A percentile compares a stretch with the other conserved stretches of the same genome.
Conservation (phyloP, 352 stramenopile genomes). For the Blastocystis sp. region DNA sequence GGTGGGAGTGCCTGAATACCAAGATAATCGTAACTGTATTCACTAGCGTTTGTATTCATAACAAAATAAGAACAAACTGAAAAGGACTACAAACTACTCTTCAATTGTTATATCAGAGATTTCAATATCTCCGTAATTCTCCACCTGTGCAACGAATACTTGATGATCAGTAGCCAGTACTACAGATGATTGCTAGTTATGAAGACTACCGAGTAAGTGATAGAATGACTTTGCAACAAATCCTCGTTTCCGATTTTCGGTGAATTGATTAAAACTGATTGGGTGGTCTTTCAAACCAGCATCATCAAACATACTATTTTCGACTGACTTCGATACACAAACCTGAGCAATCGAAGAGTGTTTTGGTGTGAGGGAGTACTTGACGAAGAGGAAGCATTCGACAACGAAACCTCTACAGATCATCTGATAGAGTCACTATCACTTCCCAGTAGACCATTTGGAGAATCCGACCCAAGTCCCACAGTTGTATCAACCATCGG, state of each 20-base stretch:
- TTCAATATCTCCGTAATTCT: conserved; percentile 53
- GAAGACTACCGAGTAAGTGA: background rate
- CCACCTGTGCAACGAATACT: background rate
- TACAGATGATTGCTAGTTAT: background rate
- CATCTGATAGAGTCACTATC: background rate
- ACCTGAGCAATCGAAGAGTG: conserved; percentile 20
- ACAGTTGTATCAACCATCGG: background rate
- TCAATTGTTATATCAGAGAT: background rate
- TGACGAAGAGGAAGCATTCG: background rate
- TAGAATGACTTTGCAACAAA: conserved; percentile 39
- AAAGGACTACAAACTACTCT: background rate
- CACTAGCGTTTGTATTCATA: background rate
- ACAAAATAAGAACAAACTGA: conserved; percentile 1
- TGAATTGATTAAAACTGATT: conserved; percentile 12
- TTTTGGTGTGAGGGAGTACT: conserved; percentile 30
- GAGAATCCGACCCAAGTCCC: background rate
- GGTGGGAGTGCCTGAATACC: conserved; percentile 37
- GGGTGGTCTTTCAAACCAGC: conserved; percentile 40
- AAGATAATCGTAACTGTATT: conserved; percentile 4
- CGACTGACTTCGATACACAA: background rate
- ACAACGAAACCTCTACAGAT: conserved; percentile 6
- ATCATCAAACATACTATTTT: conserved; percentile 24
- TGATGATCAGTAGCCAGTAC: conserved; percentile 19
- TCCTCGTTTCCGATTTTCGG: background rate
- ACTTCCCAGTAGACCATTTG: background rate